These are phyloP conservation scores for Phlebopus sp. DNA, from an alignment of 1,284 basidiomycete species.

Conservation along the genomic window DNA sequence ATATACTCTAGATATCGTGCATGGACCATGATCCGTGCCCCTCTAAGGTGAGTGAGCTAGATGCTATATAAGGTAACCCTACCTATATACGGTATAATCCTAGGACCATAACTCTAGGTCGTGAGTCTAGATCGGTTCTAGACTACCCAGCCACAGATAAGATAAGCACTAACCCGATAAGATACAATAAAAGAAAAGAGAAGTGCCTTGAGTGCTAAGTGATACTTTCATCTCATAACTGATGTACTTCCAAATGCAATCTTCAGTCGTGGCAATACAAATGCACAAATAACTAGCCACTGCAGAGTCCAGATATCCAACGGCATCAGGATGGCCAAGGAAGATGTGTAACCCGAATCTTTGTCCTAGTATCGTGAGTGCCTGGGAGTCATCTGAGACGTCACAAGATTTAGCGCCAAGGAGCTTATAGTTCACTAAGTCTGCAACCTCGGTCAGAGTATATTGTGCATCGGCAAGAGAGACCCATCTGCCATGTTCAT, in stretches of 20 bases:
- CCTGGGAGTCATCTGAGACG: slow-evolving; percentile 4
- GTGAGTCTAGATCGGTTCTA: too few relatives aligned
- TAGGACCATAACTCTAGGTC: too few relatives aligned
- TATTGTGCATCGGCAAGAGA: background rate
- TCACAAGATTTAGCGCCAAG: background rate
- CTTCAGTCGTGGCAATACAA: background rate
- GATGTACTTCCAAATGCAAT: background rate
- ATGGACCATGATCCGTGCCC: too few relatives aligned
- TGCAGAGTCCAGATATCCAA: background rate
- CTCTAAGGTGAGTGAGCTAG: too few relatives aligned
- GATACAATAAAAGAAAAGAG: too few relatives aligned
- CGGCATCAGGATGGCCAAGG: slow-evolving; percentile 2
- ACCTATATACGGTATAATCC: too few relatives aligned
- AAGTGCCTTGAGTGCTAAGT: too few relatives aligned
- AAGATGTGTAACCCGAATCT: slow-evolving; percentile 2
- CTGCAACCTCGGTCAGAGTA: background rate
- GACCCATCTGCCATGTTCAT: background rate
- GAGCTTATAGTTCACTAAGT: background rate
- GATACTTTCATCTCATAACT: too few relatives aligned
- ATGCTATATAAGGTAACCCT: too few relatives aligned
- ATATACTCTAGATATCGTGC: too few relatives aligned
- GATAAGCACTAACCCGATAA: too few relatives aligned
- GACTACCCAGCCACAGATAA: too few relatives aligned
- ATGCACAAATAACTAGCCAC: slow-evolving; percentile 5
- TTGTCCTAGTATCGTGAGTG: slow-evolving; percentile 1